Conservation (phyloP, 2,329 filamentous ascomycete genomes). For the Ilyonectria destructans region DNA sequence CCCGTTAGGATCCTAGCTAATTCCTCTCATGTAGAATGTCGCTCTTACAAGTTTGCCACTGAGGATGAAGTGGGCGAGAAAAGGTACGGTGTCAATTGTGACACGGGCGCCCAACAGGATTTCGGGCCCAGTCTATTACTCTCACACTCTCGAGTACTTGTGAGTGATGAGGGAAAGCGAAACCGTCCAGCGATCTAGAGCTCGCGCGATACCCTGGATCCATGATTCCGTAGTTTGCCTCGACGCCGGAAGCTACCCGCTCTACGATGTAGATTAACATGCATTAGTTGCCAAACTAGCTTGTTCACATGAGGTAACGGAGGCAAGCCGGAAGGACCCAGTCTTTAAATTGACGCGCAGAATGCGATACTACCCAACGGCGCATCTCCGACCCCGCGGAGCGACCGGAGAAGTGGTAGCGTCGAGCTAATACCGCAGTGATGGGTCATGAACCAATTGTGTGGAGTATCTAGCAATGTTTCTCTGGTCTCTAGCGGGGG, state of each 20-base stretch:
- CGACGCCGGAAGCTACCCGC: too few relatives aligned
- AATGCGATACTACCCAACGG: neutral
- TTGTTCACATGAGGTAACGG: too few relatives aligned
- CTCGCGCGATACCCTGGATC: too few relatives aligned
- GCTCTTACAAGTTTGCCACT: slow-evolving; percentile 38
- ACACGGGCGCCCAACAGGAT: slow-evolving; percentile 37
- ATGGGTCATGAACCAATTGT: neutral
- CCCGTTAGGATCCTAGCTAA: neutral
- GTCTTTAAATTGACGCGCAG: too few relatives aligned
- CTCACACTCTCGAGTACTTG: neutral
- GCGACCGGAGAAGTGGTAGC: neutral
- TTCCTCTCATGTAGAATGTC: slow-evolving; percentile 24
- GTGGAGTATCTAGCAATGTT: too few relatives aligned
- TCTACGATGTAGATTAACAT: too few relatives aligned
- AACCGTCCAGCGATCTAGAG: neutral
- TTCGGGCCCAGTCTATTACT: slow-evolving; percentile 40
- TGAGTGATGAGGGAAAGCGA: neutral
- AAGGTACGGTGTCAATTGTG: slow-evolving; percentile 34
- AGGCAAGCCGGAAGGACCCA: too few relatives aligned
- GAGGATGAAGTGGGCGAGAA: slow-evolving; percentile 17
- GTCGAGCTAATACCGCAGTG: neutral
- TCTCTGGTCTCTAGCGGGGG: too few relatives aligned
- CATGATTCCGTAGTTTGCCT: too few relatives aligned
- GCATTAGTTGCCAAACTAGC: too few relatives aligned
- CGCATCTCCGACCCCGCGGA: neutral